A percentile compares a stretch with the other conserved stretches of the same genome.
phyloP scores from a whole-genome alignment of 352 stramenopile genomes.

The Pythium rishiriense region DNA sequence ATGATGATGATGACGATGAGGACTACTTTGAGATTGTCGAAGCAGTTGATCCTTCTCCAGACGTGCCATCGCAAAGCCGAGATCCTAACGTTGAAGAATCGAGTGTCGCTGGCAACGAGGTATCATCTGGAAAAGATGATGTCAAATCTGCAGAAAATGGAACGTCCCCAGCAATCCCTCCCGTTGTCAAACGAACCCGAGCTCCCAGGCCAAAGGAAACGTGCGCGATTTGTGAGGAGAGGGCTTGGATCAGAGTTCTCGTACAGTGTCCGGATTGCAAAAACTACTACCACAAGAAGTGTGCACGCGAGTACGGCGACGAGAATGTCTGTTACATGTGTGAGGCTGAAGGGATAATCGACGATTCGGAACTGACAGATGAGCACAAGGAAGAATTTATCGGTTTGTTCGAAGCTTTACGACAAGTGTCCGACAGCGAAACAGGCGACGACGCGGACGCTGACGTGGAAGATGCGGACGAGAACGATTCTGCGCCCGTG shows the following conservation, averaged over 20 bases:
- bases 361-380: conserved; percentile 71
- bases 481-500: conserved; percentile 8
- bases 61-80: not conserved
- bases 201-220: conserved; percentile 39
- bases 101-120: not conserved
- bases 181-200: conserved; percentile 25
- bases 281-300: conserved; percentile 75
- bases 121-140: not conserved
- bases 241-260: conserved; percentile 34
- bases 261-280: conserved; percentile 47
- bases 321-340: conserved; percentile 77
- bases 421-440: conserved; percentile 28
- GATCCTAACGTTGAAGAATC: not conserved
- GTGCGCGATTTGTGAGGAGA: conserved; percentile 65
- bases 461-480: conserved; percentile 12
- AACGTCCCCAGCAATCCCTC: not conserved
- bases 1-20: conserved; percentile 40
- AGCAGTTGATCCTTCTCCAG: not conserved
- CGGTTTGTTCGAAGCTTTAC: conserved; percentile 48
- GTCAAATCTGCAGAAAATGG: not conserved
- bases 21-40: conserved; percentile 17
- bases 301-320: conserved; percentile 69
- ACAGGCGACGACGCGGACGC: conserved; percentile 20
- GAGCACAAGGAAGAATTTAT: conserved; percentile 44
- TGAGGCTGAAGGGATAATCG: conserved; percentile 70